phyloP scores from a whole-genome alignment of 257 asterid genomes.

The Anisodus acutangulus region DNA sequence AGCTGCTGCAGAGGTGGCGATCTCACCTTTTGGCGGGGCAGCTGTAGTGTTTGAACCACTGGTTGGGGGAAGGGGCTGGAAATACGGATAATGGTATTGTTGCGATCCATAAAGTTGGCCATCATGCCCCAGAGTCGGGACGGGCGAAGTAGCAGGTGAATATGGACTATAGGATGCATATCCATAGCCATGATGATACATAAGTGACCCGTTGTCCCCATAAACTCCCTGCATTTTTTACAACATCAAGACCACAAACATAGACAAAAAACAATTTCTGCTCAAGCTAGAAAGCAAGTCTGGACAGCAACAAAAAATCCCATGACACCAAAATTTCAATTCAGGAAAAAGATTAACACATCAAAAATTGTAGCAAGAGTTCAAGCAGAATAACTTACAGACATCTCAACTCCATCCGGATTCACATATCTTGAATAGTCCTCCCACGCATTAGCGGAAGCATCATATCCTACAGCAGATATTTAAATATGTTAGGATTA shows the following conservation, averaged over 20 bases:
- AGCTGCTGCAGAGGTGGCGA: conserved; percentile 46
- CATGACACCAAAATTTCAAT: not conserved
- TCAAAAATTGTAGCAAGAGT: not conserved
- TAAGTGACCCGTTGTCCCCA: conserved; percentile 68
- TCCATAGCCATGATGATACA: conserved; percentile 70
- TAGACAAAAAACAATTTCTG: not conserved
- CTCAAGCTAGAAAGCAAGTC: not conserved
- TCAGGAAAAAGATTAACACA: not conserved
- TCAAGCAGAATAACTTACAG: conserved; percentile 41
- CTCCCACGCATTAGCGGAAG: conserved; percentile 54
- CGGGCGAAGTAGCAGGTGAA: conserved; percentile 71
- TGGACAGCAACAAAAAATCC: conserved; percentile 23
- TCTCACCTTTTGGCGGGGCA: conserved; percentile 62
- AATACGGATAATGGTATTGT: conserved; percentile 77
- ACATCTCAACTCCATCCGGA: conserved; percentile 58
- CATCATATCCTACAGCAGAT: conserved; percentile 45
- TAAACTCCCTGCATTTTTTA: conserved; percentile 54
- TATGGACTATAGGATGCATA: conserved; percentile 66
- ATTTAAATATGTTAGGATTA: not conserved
- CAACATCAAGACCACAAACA: not conserved
- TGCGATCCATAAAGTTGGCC: conserved; percentile 76
- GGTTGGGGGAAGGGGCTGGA: conserved; percentile 58
- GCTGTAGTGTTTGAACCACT: conserved; percentile 47
- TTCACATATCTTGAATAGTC: conserved; percentile 53
- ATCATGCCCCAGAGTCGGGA: conserved; percentile 73